These are phyloP conservation scores for Solanum chacoense DNA, from an alignment of 305 asterid species.

Conservation along the genomic window DNA sequence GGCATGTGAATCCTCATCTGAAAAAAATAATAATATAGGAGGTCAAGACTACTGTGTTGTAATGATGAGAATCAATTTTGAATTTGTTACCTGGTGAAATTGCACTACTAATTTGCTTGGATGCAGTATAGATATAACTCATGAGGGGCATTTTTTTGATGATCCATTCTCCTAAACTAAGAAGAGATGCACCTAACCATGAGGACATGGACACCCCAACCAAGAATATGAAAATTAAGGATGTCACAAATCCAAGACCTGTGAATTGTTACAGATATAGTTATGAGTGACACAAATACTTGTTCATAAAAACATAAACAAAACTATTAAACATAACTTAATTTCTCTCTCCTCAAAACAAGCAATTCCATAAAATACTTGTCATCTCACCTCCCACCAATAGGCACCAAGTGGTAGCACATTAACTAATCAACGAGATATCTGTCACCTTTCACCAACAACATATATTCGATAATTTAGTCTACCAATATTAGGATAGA, in stretches of 20 bases:
- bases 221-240: slow-evolving; percentile 29
- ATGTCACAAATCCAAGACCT: slow-evolving; percentile 35
- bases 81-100: slow-evolving; percentile 26
- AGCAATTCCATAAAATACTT: background rate
- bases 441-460: too few species aligned
- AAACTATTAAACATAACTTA: background rate
- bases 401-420: background rate
- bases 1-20: slow-evolving; percentile 21
- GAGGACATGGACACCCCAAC: slow-evolving; percentile 37
- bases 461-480: too few species aligned
- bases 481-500: too few species aligned
- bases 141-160: slow-evolving; percentile 32
- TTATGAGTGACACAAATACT: background rate
- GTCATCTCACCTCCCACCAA: background rate
- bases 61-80: background rate
- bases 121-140: slow-evolving; percentile 26
- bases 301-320: background rate
- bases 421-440: too few species aligned
- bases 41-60: background rate
- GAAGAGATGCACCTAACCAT: slow-evolving; percentile 33
- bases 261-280: background rate
- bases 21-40: background rate
- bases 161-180: slow-evolving; percentile 33
- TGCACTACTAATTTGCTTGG: slow-evolving; percentile 33
- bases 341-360: background rate